Conservation (phyloP, 2,329 filamentous ascomycete genomes). For the Aspergillus aculeatinus region DNA sequence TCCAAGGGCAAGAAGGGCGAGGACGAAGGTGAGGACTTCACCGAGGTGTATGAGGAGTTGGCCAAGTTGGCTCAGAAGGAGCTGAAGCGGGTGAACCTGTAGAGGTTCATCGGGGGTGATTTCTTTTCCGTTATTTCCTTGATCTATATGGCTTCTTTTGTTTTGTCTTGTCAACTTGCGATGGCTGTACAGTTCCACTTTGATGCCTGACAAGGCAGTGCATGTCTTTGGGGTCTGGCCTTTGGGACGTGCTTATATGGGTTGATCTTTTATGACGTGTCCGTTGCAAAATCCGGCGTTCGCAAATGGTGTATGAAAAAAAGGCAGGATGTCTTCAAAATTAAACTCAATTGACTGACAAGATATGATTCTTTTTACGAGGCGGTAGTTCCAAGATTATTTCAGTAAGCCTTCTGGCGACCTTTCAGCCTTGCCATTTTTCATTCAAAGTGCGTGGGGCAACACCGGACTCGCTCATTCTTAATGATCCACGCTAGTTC, state of each 20-base stretch:
- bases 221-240: slow-evolving; percentile 42
- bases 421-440: too few species aligned
- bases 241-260: slow-evolving; percentile 34
- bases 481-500: too few species aligned
- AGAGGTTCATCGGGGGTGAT: slow-evolving; percentile 23
- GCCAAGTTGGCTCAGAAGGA: slow-evolving; percentile 61
- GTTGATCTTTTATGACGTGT: slow-evolving; percentile 35
- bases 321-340: slow-evolving; percentile 36
- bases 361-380: neutral
- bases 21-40: slow-evolving; percentile 50
- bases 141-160: slow-evolving; percentile 29
- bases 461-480: too few species aligned
- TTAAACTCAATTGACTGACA: slow-evolving; percentile 16
- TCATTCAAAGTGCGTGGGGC: too few species aligned
- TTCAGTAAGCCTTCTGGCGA: too few species aligned
- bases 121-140: slow-evolving; percentile 26
- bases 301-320: slow-evolving; percentile 42
- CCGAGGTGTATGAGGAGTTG: slow-evolving; percentile 56
- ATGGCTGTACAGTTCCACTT: slow-evolving; percentile 40
- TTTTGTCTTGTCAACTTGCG: slow-evolving; percentile 23
- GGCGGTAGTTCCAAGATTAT: too few species aligned
- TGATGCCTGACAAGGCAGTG: slow-evolving; percentile 36
- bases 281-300: slow-evolving; percentile 41
- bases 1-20: slow-evolving; percentile 52
- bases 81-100: slow-evolving; percentile 56